Base-by-base conservation (phyloP, 805 yeast genomes). In the Hermanozyma aechmeae region DNA sequence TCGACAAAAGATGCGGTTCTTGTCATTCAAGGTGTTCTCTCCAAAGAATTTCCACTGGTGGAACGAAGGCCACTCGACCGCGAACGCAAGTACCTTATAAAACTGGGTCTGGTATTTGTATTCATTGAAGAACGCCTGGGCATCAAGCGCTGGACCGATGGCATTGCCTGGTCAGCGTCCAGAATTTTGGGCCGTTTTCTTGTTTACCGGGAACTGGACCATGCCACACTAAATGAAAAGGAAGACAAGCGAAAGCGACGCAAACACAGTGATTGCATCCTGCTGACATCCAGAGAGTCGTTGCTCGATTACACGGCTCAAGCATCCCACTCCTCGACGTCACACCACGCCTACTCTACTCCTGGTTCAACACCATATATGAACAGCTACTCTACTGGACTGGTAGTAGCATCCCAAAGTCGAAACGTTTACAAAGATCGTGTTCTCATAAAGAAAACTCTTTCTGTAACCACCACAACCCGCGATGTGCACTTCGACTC, bases 61-160 rank as follows among this genome's bases (percentile, higher is more conserved):
- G 70, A 77, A 11, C 69, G 95, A 31, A 65, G 97, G 30, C 95
- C 95, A 0, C 81, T 75, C 35, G 95, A 84, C 45, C 61, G 73
- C 14, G 96, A 86, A 53, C 63, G 95, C 12, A 45, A 66, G 1
- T 53, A 56, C 3, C 59, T 84, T 28, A 84, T 87, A 19, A 58
- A 65, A 31, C 76, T 85, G 7, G 96, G 96, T 0, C 74, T 76
- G 40, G 76, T 85, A 1, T 86, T 87, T 53, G 84, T 89, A 1
- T 86, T 87, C 46, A 71, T 79, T 27, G 95, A 87, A 52, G 84
- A 80, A 40, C 61, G 70, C 9, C 76, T 87, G 0, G 86, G 89
- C 3, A 86, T 87, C 35, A 82, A 81, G 49, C 65, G 97, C 34
- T 87, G 97, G 97, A 87, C 97, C 1, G 97, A 87, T 47, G 95